Percentiles rank a stretch among this genome's conserved stretches.
These are phyloP conservation scores for Diplodia scrobiculata DNA, from an alignment of 2,329 filamentous ascomycete genomes.

Conservation along the genomic window DNA sequence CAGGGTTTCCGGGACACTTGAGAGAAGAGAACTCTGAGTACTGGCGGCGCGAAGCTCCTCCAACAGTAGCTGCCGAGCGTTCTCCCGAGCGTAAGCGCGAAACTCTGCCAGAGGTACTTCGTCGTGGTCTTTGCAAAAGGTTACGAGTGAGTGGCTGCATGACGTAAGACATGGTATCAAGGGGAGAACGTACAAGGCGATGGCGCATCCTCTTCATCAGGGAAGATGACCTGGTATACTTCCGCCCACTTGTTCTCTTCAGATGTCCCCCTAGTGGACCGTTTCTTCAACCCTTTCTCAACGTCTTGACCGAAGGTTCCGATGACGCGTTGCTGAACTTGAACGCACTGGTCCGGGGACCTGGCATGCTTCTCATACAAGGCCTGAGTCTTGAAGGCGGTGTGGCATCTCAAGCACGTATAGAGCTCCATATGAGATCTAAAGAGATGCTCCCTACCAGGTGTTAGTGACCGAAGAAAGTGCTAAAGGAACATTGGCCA, in stretches of 20 bases:
- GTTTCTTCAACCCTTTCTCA: not conserved
- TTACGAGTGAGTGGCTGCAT: not conserved
- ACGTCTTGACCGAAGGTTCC: not conserved
- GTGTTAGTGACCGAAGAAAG: not conserved
- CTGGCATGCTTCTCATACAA: not conserved
- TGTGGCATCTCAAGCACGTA: not conserved
- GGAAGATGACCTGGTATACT: not conserved
- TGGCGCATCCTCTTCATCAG: not conserved
- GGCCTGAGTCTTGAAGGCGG: not conserved
- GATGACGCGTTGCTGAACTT: not conserved
- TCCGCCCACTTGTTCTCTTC: not conserved
- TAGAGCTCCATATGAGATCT: not conserved
- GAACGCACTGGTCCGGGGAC: not conserved
- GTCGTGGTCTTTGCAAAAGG: not conserved
- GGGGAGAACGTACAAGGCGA: not conserved
- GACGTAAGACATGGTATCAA: not conserved
- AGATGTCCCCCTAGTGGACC: not conserved
- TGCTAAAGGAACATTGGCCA: not conserved
- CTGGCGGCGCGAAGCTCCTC: not conserved
- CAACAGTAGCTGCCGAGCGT: not conserved
- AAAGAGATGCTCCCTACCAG: not conserved
- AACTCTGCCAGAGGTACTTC: not conserved
- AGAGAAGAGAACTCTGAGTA: not conserved
- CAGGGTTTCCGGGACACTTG: not conserved
- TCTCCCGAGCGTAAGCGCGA: not conserved